Base-by-base conservation (phyloP, 2,329 filamentous ascomycete genomes). In the Diaporthe sp. region DNA sequence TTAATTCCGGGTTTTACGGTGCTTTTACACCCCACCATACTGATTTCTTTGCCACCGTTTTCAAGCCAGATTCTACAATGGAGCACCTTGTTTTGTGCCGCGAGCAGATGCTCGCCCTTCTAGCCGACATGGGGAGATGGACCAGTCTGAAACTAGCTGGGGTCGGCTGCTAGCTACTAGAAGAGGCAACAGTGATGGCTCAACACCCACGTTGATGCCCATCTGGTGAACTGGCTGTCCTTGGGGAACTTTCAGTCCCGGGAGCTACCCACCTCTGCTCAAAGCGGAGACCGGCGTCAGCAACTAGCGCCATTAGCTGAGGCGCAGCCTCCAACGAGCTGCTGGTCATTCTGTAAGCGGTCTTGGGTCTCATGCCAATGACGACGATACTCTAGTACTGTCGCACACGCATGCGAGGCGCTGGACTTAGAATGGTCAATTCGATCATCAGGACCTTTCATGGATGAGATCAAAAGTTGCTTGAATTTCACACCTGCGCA, bases 311-410 rank as follows among this genome's bases (percentile, higher is more conserved):
- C 31, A 7, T 57, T 57, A 17, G 53, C 34, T 57, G 53, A 57
- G 53, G 53, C 53, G 53, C 53, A 57, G 53, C 28, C 12, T 57
- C 13, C 53, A 34, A 34, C 15, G 53, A 57, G 53, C 53, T 57
- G 53, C 15, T 57, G 53, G 15, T 57, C 28, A 57, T 20, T 31
- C 28, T 20, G 9, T 34, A 57, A 34, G 53, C 53, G 28, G 28
- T 57, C 53, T 57, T 57, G 53, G 53, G 28, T 12, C 53, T 34
- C 53, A 34, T 57, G 28, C 53, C 53, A 34, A 57, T 57, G 53
- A 57, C 28, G 53, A 57, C 53, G 13, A 57, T 57, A 34, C 28
- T 57, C 28, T 20, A 57, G 15, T 57, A 57, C 28, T 13, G 53
- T 57, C 28, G 20, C 53, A 7, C 57, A 60, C 20, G 20, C 22